These are phyloP conservation scores for Elaeis oleifera DNA, from an alignment of 202 grass and related monocot species.

Conservation along the genomic window DNA sequence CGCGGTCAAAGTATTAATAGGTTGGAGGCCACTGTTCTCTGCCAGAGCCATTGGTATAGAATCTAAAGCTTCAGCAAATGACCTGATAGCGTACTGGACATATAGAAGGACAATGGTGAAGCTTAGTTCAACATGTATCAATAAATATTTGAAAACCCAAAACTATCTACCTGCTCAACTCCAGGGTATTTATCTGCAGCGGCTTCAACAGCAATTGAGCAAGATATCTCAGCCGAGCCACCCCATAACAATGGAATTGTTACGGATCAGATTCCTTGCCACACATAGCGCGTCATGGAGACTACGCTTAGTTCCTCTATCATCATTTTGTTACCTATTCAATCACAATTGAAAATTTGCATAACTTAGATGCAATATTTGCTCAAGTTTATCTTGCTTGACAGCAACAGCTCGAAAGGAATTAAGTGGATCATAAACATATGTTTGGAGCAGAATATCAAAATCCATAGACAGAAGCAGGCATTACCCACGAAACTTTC, in stretches of 20 bases:
- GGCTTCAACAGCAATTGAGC: constrained; percentile 80
- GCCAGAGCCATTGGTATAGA: constrained; percentile 77
- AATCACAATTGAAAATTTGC: constrained; percentile 1
- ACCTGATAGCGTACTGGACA: constrained; percentile 91
- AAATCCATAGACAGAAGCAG: too few relatives aligned
- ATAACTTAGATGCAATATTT: not conserved
- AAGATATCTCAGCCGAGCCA: constrained; percentile 80
- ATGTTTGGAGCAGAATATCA: too few relatives aligned
- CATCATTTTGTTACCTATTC: constrained; percentile 91
- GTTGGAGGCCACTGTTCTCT: constrained; percentile 86
- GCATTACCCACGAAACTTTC: too few relatives aligned
- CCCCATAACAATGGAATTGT: constrained; percentile 98
- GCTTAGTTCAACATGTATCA: not conserved
- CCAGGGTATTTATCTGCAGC: constrained; percentile 76
- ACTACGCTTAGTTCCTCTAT: constrained; percentile 97
- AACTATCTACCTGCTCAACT: constrained; percentile 73
- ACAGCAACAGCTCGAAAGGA: too few relatives aligned
- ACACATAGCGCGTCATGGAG: constrained; percentile 91
- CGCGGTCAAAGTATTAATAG: constrained; percentile 81
- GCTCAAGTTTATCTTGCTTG: not conserved
- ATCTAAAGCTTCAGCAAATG: constrained; percentile 90
- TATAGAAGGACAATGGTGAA: constrained; percentile 1
- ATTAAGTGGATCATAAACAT: too few relatives aligned
- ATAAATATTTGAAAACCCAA: not conserved
- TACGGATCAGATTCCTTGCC: constrained; percentile 84